Conservation (phyloP, 257 asterid species). For the Lycium ferocissimum region DNA sequence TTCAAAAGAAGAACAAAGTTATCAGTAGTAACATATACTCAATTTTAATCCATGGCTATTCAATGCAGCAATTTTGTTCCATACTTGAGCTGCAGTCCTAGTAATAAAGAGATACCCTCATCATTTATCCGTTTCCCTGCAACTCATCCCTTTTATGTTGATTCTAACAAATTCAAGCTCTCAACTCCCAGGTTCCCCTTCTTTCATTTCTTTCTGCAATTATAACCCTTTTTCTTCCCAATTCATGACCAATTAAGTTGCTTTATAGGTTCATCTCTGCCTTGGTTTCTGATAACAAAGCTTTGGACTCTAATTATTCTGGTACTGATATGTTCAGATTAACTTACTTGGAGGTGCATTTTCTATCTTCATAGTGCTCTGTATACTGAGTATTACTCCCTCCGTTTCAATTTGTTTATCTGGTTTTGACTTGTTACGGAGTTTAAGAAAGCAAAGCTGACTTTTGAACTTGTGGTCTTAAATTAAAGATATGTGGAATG, state of each 20-base stretch:
- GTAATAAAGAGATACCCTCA: constrained; percentile 39
- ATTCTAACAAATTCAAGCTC: constrained; percentile 47
- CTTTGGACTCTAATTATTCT: constrained; percentile 50
- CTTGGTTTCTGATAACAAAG: constrained; percentile 61
- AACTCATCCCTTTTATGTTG: constrained; percentile 38
- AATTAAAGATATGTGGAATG: too few relatives aligned
- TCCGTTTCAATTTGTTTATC: background rate
- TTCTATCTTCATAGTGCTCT: constrained; percentile 33
- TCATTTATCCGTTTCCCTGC: constrained; percentile 43
- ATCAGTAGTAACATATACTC: background rate
- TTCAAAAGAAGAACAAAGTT: background rate
- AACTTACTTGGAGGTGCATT: constrained; percentile 91
- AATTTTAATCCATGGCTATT: constrained; percentile 55
- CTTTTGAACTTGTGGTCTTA: too few relatives aligned
- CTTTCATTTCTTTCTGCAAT: background rate
- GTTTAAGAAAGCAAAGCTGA: too few relatives aligned
- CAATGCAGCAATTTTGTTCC: constrained; percentile 54
- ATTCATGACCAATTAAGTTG: background rate
- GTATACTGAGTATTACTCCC: background rate
- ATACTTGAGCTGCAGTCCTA: constrained; percentile 47
- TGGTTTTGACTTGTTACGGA: too few relatives aligned
- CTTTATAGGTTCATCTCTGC: constrained; percentile 61
- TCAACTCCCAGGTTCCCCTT: constrained; percentile 53
- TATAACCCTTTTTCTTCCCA: background rate
- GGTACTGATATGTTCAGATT: constrained; percentile 65